Evolutionary conservation across 495 filamentous ascomycete species (phyloP), one percentile per base, ranked within the genome.

Genomic region (Tuber microsphaerosporum): DNA sequence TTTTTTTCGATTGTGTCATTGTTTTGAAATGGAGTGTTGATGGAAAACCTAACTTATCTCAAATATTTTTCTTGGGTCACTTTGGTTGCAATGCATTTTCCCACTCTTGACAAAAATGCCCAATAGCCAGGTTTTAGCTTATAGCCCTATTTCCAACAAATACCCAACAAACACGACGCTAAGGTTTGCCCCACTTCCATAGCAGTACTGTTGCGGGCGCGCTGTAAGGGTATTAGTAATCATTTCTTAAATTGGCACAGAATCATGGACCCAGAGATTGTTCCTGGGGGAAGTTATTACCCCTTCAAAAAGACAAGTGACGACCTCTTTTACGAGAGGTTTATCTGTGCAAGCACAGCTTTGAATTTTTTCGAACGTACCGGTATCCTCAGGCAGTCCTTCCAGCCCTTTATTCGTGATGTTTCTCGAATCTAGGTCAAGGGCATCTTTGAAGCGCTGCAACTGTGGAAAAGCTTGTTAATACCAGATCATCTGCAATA

Each of bases 251-350:
- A 65, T 31, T 17, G 56, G 31, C 56, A 31, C 56, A 65, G 12
- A 17, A 19, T 34, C 26, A 26, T 14, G 14, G 26, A 65, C 6
- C 4, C 26, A 34, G 68, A 20, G 37, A 31, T 44, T 75, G 44
- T 19, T 19, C 69, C 22, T 70, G 44, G 74, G 70, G 77, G 77
- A 71, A 70, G 73, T 71, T 78, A 70, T 79, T 79, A 79, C 77
- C 41, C 37, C 44, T 7, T 43, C 76, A 69, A 78, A 78, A 19
- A 78, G 71, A 70, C 76, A 77, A 31, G 39, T 41, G 71, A 73
- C 76, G 39, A 78, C 19, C 9, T 65, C 74, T 31, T 68, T 75
- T 56, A 75, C 46, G 26, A 76, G 71, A 17, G 26, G 61, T 9
- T 69, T 26, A 69, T 75, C 76, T 16, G 73, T 72, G 41, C 76